Conservation (phyloP, 2,329 filamentous ascomycete species). For the Raffaelea arxii region DNA sequence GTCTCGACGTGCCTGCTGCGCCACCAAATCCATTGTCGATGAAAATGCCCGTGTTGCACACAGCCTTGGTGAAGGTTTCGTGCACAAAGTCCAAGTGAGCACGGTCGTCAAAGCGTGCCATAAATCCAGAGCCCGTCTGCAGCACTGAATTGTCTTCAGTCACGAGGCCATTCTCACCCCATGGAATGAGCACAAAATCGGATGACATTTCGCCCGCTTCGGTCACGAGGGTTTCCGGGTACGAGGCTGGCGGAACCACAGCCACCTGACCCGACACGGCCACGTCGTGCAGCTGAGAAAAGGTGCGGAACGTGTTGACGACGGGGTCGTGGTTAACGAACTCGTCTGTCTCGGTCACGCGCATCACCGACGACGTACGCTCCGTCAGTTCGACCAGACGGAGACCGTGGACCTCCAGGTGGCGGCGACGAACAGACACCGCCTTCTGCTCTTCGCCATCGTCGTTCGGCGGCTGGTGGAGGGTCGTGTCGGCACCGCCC, state of each 20-base stretch:
- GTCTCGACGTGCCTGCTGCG: conserved; percentile 14
- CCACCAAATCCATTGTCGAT: conserved; percentile 55
- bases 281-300: conserved; percentile 75
- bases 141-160: conserved; percentile 49
- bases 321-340: conserved; percentile 64
- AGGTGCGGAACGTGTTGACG: conserved; percentile 82
- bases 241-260: conserved; percentile 67
- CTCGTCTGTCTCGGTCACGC: conserved; percentile 74
- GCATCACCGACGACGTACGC: conserved; percentile 91
- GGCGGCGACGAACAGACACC: conserved; percentile 26
- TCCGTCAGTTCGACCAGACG: conserved; percentile 81
- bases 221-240: conserved; percentile 64
- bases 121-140: conserved; percentile 29
- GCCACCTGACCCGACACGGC: conserved; percentile 74
- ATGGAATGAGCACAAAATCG: conserved; percentile 75
- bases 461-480: conserved; percentile 20
- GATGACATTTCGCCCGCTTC: conserved; percentile 61
- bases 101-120: conserved; percentile 51
- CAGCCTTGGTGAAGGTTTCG: conserved; percentile 50
- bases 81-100: conserved; percentile 68
- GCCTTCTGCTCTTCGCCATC: conserved; percentile 20
- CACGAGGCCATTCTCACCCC: conserved; percentile 74
- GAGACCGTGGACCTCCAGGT: conserved; percentile 71
- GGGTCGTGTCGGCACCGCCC: conserved; percentile 27
- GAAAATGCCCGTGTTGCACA: conserved; percentile 66